Conservation (phyloP, 2,329 filamentous ascomycete species). For the Clonostachys solani region DNA sequence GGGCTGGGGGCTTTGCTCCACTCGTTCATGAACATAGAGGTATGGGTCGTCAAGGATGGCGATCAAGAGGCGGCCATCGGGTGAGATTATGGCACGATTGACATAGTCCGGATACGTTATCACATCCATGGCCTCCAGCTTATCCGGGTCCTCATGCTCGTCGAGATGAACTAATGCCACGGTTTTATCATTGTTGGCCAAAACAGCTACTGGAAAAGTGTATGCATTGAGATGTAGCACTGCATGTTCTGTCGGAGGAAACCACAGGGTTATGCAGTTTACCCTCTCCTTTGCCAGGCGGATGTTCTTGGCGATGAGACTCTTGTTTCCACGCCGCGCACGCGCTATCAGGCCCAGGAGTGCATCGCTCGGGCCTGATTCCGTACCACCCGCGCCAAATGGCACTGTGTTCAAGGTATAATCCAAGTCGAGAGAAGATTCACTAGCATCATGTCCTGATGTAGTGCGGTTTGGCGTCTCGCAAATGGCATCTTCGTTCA, state of each 20-base stretch:
- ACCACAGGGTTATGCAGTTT: slow-evolving; percentile 64
- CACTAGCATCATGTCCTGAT: not conserved
- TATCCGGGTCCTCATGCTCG: slow-evolving; percentile 42
- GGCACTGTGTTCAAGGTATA: no score
- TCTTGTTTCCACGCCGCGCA: slow-evolving; percentile 34
- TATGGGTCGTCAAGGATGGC: slow-evolving; percentile 86
- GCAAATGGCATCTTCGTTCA: slow-evolving; percentile 34
- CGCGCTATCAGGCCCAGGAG: slow-evolving; percentile 30
- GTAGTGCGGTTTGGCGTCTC: not conserved
- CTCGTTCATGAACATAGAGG: slow-evolving; percentile 74
- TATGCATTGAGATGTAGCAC: slow-evolving; percentile 31
- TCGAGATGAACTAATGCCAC: slow-evolving; percentile 79
- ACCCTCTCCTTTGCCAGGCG: slow-evolving; percentile 57
- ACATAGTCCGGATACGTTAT: slow-evolving; percentile 79
- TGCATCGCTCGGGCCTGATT: slow-evolving; percentile 18
- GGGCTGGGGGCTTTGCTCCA: slow-evolving; percentile 2
- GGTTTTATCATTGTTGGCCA: slow-evolving; percentile 89
- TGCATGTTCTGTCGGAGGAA: slow-evolving; percentile 30
- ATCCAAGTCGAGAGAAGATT: slow-evolving; percentile 15
- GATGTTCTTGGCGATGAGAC: slow-evolving; percentile 42
- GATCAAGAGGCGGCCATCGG: slow-evolving; percentile 74
- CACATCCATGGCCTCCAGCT: slow-evolving; percentile 58
- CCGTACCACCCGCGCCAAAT: no score
- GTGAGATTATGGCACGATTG: slow-evolving; percentile 92
- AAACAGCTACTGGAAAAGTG: slow-evolving; percentile 55